A percentile compares a stretch with the other conserved stretches of the same genome.
Evolutionary conservation across 257 asterid genomes (phyloP).

Genomic region (Rauvolfia tetraphylla): DNA sequence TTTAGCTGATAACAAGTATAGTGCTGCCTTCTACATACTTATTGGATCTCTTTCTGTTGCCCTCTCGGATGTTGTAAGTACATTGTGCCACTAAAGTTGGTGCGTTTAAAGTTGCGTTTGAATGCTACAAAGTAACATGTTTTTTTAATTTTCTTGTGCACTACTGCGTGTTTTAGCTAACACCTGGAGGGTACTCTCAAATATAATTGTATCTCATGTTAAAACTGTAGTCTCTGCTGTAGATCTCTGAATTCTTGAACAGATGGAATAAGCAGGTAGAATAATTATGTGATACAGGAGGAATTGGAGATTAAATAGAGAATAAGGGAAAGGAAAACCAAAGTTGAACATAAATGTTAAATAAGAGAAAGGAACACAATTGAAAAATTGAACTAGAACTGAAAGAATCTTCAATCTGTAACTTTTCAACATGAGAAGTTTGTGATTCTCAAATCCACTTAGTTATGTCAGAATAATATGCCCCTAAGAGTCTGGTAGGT

Average conservation of each 20-base stretch:
- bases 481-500: not conserved
- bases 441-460: not conserved
- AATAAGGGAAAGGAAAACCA: not conserved
- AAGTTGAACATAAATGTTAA: not conserved
- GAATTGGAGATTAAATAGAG: not conserved
- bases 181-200: not conserved
- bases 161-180: not conserved
- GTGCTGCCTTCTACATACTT: conserved; percentile 88
- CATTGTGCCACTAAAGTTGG: conserved; percentile 10
- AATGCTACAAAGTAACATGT: not conserved
- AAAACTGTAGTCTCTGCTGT: not conserved
- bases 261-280: not conserved
- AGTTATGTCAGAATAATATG: not conserved
- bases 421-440: not conserved
- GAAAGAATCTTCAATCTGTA: not conserved
- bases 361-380: not conserved
- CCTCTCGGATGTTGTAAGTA: conserved; percentile 94
- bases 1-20: conserved; percentile 78
- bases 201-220: not conserved
- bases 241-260: not conserved
- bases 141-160: not conserved
- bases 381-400: not conserved
- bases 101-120: not conserved
- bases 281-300: not conserved
- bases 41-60: conserved; percentile 97